Evolutionary conservation across 805 yeast genomes (phyloP).

Genomic region (Ogataea henricii): DNA sequence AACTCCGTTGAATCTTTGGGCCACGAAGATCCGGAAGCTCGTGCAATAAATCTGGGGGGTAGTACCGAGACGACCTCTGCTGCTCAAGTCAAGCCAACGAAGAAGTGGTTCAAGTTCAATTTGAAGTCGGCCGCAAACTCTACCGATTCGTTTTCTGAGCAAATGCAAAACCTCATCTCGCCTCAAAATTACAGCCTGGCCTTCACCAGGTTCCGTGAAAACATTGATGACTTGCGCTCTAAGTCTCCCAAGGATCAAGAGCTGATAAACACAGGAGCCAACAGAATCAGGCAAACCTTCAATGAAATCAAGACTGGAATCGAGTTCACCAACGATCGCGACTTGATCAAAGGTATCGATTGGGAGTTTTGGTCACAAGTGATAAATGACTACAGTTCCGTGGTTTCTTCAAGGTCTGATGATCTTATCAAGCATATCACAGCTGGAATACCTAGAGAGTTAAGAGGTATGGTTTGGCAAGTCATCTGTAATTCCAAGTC

Average conservation of each 20-base stretch:
- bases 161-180: conserved; percentile 24
- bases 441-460: conserved; percentile 79
- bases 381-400: conserved; percentile 71
- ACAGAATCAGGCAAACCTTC: conserved; percentile 43
- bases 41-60: background rate
- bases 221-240: conserved; percentile 50
- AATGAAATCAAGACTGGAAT: conserved; percentile 52
- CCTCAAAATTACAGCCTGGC: conserved; percentile 58
- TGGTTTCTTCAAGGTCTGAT: conserved; percentile 63
- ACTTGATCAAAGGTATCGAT: conserved; percentile 47
- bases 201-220: conserved; percentile 58
- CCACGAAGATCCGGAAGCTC: conserved; percentile 9
- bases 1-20: conserved; percentile 9
- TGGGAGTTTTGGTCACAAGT: conserved; percentile 90
- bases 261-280: conserved; percentile 49
- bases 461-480: conserved; percentile 94
- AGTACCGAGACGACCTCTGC: background rate
- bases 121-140: conserved; percentile 29
- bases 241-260: conserved; percentile 56
- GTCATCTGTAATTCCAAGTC: conserved; percentile 78
- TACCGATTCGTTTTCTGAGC: conserved; percentile 20
- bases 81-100: conserved; percentile 12
- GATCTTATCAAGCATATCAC: conserved; percentile 62
- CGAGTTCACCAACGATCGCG: conserved; percentile 37
- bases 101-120: conserved; percentile 35